These are phyloP conservation scores for Lactarius pseudohatsudake DNA, from an alignment of 768 basidiomycete species.

Conservation along the genomic window DNA sequence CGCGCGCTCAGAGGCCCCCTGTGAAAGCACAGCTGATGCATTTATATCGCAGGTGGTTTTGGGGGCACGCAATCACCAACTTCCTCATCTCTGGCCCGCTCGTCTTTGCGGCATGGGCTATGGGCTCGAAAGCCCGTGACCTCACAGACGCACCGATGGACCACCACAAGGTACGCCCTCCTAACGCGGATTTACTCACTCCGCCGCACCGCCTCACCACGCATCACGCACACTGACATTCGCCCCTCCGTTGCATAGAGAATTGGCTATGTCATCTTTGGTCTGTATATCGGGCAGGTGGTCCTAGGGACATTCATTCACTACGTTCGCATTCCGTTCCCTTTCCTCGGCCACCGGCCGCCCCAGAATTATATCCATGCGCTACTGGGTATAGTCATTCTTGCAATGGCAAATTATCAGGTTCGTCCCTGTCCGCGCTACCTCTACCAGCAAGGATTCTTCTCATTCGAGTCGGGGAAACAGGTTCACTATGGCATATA, in stretches of 20 bases:
- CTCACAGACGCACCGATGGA: slow-evolving; percentile 32
- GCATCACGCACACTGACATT: neutral
- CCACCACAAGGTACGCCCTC: slow-evolving; percentile 39
- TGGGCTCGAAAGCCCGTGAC: slow-evolving; percentile 33
- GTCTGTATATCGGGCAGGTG: slow-evolving; percentile 54
- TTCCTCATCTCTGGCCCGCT: slow-evolving; percentile 47
- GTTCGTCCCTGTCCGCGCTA: slow-evolving; percentile 29
- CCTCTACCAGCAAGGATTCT: neutral
- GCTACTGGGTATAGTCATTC: slow-evolving; percentile 51
- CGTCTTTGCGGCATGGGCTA: slow-evolving; percentile 50
- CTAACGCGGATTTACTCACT: neutral
- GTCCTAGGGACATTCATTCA: slow-evolving; percentile 52
- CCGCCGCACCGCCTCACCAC: neutral
- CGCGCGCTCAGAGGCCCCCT: neutral
- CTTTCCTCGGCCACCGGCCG: slow-evolving; percentile 37
- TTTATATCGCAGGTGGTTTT: slow-evolving; percentile 16
- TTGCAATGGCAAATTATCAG: slow-evolving; percentile 52
- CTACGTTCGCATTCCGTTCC: slow-evolving; percentile 45
- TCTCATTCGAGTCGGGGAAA: neutral
- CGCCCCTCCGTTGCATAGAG: slow-evolving; percentile 38
- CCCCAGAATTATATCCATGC: slow-evolving; percentile 46
- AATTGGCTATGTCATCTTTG: slow-evolving; percentile 51
- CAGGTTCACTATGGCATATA: slow-evolving; percentile 21
- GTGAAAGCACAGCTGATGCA: neutral
- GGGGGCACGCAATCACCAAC: slow-evolving; percentile 16